These are phyloP conservation scores for Colletotrichum musae DNA, from an alignment of 2,329 filamentous ascomycete genomes.

Conservation along the genomic window DNA sequence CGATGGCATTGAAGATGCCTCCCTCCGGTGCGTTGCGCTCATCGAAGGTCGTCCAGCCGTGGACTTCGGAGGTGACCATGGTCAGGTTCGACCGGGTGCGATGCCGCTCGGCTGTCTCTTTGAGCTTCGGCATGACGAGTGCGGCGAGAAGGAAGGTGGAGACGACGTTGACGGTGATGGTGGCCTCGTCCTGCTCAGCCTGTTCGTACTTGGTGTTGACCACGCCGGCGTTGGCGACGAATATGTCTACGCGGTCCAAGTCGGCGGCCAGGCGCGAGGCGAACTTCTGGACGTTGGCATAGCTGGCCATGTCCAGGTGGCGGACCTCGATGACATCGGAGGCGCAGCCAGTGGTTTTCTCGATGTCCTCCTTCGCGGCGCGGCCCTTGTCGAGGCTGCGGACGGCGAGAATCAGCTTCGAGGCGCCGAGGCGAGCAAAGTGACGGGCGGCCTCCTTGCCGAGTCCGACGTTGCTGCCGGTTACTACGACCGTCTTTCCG, in stretches of 20 bases:
- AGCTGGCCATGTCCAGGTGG: conserved; percentile 63
- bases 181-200: conserved; percentile 62
- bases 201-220: conserved; percentile 49
- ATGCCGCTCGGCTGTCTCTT: conserved; percentile 50
- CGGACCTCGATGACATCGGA: conserved; percentile 61
- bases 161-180: conserved; percentile 68
- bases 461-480: conserved; percentile 52
- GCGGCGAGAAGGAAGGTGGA: conserved; percentile 65
- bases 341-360: conserved; percentile 44
- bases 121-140: conserved; percentile 66
- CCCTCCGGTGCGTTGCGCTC: conserved; percentile 46
- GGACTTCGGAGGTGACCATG: conserved; percentile 48
- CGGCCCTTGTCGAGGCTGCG: conserved; percentile 42
- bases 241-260: conserved; percentile 60
- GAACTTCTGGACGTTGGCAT: conserved; percentile 62
- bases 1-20: conserved; percentile 49
- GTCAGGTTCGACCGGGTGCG: conserved; percentile 45
- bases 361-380: conserved; percentile 55
- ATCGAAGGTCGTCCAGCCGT: conserved; percentile 47
- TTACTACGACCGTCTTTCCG: conserved; percentile 52
- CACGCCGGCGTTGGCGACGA: conserved; percentile 60
- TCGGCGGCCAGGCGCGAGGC: conserved; percentile 50
- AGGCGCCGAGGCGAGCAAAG: conserved; percentile 41
- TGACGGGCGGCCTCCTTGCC: conserved; percentile 53
- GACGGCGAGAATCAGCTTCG: conserved; percentile 41